Base-by-base conservation (phyloP, 768 basidiomycete genomes). In the Mycena rosella region DNA sequence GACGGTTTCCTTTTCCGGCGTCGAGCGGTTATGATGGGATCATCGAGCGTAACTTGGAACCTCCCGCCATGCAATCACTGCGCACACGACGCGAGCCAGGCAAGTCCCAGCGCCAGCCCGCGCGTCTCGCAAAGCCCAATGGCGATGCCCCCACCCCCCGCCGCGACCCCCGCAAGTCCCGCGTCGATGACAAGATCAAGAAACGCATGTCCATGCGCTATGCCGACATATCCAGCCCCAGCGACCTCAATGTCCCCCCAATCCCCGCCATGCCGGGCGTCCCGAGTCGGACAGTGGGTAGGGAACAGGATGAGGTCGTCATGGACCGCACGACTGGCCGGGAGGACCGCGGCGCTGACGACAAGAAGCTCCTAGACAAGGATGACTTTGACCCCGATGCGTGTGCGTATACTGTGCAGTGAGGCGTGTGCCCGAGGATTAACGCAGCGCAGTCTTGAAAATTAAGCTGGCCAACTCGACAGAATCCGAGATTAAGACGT, bases 151-250 rank as follows among this genome's bases (percentile, higher is more conserved):
- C 74, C 42, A 74, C 78, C 27, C 76, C 77, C 30, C 74, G 78
- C 9, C 80, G 83, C 72, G 85, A 86, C 76, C 79, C 79, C 6
- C 83, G 85, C 76, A 89, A 85, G 75, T 84, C 86, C 66, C 81
- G 84, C 67, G 85, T 90, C 66, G 86, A 96, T 78, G 96, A 96
- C 86, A 95, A 93, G 82, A 96, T 98, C 80, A 96, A 95, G 87
- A 95, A 95, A 80, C 92, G 96, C 75, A 92, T 98, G 90, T 96
- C 96, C 18, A 93, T 91, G 87, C 90, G 96, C 77, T 98, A 94
- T 87, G 94, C 92, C 42, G 93, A 94, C 71, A 91, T 94, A 60
- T 91, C 91, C 1, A 82, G 86, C n/a, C 92, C 91, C 8, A 90
- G 88, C 3, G 85, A 88, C 54, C 77, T 83, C 15, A 75, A 78